Evolutionary conservation across 495 filamentous ascomycete genomes (phyloP).

Genomic region (Delitschia confertaspora): DNA sequence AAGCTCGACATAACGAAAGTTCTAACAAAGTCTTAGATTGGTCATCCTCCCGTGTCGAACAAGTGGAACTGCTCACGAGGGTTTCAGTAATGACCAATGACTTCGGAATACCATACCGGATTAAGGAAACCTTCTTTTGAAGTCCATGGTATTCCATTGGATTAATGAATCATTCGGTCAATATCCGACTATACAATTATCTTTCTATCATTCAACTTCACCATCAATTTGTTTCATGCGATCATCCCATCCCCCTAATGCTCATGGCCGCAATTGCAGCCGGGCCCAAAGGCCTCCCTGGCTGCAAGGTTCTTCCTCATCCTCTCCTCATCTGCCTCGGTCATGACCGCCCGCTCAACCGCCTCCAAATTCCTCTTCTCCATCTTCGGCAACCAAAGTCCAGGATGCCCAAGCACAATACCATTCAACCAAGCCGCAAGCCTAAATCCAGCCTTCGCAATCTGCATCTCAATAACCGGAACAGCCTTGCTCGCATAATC

Average conservation of each 20-base stretch:
- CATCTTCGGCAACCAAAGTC: background rate
- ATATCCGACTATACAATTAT: too few species aligned
- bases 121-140: too few species aligned
- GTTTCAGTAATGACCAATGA: too few species aligned
- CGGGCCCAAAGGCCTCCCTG: slow-evolving; percentile 23
- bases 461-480: slow-evolving; percentile 58
- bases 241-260: slow-evolving; percentile 17
- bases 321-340: slow-evolving; percentile 4
- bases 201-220: too few species aligned
- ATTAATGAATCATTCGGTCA: too few species aligned
- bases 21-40: too few species aligned
- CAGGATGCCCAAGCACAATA: slow-evolving; percentile 16
- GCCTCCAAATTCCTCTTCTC: slow-evolving; percentile 1
- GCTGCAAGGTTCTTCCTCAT: slow-evolving; percentile 6
- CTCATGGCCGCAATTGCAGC: slow-evolving; percentile 21
- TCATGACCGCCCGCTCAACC: slow-evolving; percentile 1
- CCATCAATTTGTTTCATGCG: too few species aligned
- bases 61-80: too few species aligned
- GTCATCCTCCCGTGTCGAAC: too few species aligned
- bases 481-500: slow-evolving; percentile 55
- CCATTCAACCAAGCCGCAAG: slow-evolving; percentile 30
- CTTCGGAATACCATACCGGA: too few species aligned
- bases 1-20: too few species aligned
- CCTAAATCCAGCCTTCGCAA: slow-evolving; percentile 48
- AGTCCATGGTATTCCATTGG: too few species aligned